Evolutionary conservation across 106 monocot species (phyloP), one percentile per base, ranked within the genome.

Genomic region (Chionographis japonica): DNA sequence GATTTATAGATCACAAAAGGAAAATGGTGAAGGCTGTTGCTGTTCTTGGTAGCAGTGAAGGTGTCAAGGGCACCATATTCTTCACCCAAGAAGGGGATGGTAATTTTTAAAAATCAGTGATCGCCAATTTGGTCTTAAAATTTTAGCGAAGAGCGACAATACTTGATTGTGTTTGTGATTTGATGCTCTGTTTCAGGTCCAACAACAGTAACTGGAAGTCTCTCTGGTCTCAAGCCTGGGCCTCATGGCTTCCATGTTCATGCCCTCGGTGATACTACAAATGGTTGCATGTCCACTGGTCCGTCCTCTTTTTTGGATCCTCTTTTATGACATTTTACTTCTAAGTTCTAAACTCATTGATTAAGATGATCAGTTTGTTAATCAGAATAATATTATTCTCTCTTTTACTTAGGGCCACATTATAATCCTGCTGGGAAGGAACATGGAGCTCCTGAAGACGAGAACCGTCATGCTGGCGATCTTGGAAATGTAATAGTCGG

Each of bases 271-370:
- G 90, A 91, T 58, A 91, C 90, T 14, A 91, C 90, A 8, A 91
- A 91, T 74, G 90, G 90, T 0, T 91, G 91, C 76, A 68, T 84
- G 81, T 91, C 91, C n/a, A 91, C 91, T 77, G 91, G 91, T 87
- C 80, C n/a, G 35, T 37, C 61, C 58, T 14, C 4, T 58, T 42
- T 58, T 7, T 6, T 46, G 12, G 27, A 27, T 27, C 27, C 27
- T 27, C 27, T 27, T 27, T 27, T 27, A 27, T 27, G 27, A 0
- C 27, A 27, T 57, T 70, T 3, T 58, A 19, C 56, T 58, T 50
- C n/a, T 50, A 11, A 20, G 27, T 58, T 50, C n/a, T 50, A 11
- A 20, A 46, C 3, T 11, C 13, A 15, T 66, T 13, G 3, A 13
- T 37, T 37, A 10, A 72, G 19, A 3, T 78, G 14, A 38, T 51